Evolutionary conservation across 1,284 basidiomycete genomes (phyloP).

Genomic region (Tilletia walkeri): DNA sequence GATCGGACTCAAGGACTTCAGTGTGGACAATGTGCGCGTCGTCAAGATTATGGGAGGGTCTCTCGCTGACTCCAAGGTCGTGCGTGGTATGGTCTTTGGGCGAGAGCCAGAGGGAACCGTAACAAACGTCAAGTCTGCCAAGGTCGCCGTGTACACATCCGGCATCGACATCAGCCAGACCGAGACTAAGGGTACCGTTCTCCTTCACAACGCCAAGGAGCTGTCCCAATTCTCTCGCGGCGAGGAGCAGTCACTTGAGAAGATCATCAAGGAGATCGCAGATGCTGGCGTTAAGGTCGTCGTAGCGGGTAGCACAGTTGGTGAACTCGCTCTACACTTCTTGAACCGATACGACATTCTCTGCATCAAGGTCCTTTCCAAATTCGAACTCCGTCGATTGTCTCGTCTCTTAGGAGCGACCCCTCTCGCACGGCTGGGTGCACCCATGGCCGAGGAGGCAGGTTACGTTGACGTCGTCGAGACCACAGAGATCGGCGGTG

Average conservation of each 20-base stretch:
- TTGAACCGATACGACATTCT: constrained; percentile 89
- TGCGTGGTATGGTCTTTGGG: constrained; percentile 97
- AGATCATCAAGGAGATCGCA: constrained; percentile 81
- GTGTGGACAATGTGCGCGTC: constrained; percentile 92
- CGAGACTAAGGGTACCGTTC: constrained; percentile 97
- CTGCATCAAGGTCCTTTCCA: constrained; percentile 94
- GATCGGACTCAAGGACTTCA: constrained; percentile 38
- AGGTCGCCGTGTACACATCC: constrained; percentile 80
- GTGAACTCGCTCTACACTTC: constrained; percentile 95
- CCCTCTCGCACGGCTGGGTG: constrained; percentile 89
- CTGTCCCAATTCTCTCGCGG: constrained; percentile 86
- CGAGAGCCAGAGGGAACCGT: constrained; percentile 82
- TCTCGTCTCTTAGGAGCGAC: constrained; percentile 95
- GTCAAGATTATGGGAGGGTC: constrained; percentile 98
- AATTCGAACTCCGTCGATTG: constrained; percentile 91
- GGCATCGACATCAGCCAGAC: constrained; percentile 91
- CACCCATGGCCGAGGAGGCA: constrained; percentile 93
- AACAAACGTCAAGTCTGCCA: constrained; percentile 66
- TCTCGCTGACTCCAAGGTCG: constrained; percentile 76
- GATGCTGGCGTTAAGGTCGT: constrained; percentile 92
- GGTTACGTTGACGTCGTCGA: constrained; percentile 92
- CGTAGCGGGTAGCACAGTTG: constrained; percentile 86
- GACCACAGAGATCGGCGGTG: constrained; percentile 93
- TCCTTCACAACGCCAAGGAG: constrained; percentile 92
- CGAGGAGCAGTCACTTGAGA: constrained; percentile 69